phyloP scores from a whole-genome alignment of 108 stramenopile species.

The Fragilariopsis cylindrus region DNA sequence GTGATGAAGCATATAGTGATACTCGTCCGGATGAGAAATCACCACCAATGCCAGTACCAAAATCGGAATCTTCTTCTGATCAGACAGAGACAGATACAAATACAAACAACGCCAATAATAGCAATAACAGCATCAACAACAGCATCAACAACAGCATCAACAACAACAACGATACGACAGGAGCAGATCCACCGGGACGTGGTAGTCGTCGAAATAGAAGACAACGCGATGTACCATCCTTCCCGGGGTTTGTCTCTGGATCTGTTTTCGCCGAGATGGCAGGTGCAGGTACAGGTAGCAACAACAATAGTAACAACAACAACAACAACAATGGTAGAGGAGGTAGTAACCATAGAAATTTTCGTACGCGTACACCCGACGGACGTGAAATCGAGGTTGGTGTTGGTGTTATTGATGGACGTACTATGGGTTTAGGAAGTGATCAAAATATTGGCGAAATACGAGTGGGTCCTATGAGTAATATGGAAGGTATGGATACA shows the following conservation, averaged over 20 bases:
- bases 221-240: neutral
- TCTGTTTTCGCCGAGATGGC: neutral
- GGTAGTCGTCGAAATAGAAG: neutral
- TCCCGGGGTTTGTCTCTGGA: neutral
- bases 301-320: conserved; percentile 4
- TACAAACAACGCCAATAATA: neutral
- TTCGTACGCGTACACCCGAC: neutral
- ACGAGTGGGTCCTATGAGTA: neutral
- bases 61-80: neutral
- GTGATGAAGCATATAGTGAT: neutral
- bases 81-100: neutral
- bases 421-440: neutral
- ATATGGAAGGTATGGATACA: neutral
- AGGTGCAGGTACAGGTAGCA: neutral
- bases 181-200: neutral
- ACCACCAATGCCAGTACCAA: neutral
- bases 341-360: neutral
- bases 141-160: conserved; percentile 8
- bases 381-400: neutral
- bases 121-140: neutral
- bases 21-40: neutral
- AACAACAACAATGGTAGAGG: neutral
- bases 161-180: neutral
- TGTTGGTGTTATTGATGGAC: neutral
- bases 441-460: neutral